These are phyloP conservation scores for Phlebopus sp. DNA, from an alignment of 1,284 basidiomycete species.

Conservation along the genomic window DNA sequence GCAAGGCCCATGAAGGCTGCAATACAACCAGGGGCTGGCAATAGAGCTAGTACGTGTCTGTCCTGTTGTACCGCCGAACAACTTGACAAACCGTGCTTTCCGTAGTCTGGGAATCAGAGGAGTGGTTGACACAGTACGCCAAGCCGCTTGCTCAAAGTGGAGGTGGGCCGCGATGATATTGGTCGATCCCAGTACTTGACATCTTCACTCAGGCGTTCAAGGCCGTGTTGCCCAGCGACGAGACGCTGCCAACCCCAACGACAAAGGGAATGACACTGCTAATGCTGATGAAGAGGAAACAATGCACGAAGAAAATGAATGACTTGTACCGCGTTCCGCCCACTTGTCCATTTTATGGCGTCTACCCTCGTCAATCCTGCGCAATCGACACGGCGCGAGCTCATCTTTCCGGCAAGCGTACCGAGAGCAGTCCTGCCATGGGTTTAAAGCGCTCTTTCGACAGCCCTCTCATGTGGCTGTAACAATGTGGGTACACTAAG, in stretches of 20 bases:
- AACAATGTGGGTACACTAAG: not conserved
- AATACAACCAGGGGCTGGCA: slow-evolving; percentile 56
- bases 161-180: slow-evolving; percentile 42
- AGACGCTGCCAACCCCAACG: slow-evolving; percentile 14
- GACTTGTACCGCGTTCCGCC: slow-evolving; percentile 12
- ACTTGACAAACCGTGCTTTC: slow-evolving; percentile 10
- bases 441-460: not conserved
- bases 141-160: slow-evolving; percentile 71
- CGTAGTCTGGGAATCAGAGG: slow-evolving; percentile 85
- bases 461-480: not conserved
- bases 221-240: slow-evolving; percentile 38
- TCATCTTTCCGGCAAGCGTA: not conserved
- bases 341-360: not conserved
- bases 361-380: not conserved
- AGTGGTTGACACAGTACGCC: slow-evolving; percentile 72
- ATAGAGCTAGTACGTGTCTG: slow-evolving; percentile 63
- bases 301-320: slow-evolving; percentile 75
- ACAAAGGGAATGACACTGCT: slow-evolving; percentile 22
- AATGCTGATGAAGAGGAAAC: slow-evolving; percentile 43
- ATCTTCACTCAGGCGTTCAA: slow-evolving; percentile 48
- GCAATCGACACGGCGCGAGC: not conserved
- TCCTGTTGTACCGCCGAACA: not conserved
- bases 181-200: slow-evolving; percentile 11
- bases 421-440: not conserved
- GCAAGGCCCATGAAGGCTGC: slow-evolving; percentile 70